phyloP scores from a whole-genome alignment of 78 protist species.

The Dictyostelium discoideum region DNA sequence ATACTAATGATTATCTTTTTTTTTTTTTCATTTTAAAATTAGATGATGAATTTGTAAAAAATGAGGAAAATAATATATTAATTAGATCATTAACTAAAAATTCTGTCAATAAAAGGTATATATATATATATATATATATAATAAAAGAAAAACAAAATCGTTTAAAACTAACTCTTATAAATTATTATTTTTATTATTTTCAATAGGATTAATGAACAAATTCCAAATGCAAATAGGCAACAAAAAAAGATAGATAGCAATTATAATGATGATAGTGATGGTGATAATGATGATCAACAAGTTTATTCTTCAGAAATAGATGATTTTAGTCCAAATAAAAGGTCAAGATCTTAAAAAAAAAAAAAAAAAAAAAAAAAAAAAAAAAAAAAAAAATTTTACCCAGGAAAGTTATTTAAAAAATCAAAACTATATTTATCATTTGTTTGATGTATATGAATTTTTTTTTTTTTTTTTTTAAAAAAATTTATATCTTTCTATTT shows the following conservation, averaged over 20 bases:
- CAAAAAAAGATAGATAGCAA: not conserved
- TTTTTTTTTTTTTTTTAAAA: no score
- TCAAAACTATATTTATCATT: no score
- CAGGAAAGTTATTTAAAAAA: no score
- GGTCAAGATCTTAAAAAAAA: not conserved
- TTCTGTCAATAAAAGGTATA: not conserved
- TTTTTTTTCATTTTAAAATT: not conserved
- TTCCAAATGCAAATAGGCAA: not conserved
- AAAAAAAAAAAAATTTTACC: not conserved
- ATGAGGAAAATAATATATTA: constrained; percentile 17
- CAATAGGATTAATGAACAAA: not conserved
- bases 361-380: not conserved
- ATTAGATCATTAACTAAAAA: not conserved
- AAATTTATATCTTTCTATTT: no score
- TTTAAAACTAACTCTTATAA: not conserved
- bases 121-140: not conserved
- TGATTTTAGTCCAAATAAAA: not conserved
- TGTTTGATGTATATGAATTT: no score
- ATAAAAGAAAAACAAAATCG: not conserved
- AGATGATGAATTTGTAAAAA: constrained; percentile 30
- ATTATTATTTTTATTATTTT: not conserved
- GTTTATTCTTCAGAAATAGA: not conserved
- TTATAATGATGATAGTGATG: not conserved
- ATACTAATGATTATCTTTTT: not conserved
- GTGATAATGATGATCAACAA: not conserved